Conservation (phyloP, 2,329 filamentous ascomycete genomes). For the Cercospora janseana region DNA sequence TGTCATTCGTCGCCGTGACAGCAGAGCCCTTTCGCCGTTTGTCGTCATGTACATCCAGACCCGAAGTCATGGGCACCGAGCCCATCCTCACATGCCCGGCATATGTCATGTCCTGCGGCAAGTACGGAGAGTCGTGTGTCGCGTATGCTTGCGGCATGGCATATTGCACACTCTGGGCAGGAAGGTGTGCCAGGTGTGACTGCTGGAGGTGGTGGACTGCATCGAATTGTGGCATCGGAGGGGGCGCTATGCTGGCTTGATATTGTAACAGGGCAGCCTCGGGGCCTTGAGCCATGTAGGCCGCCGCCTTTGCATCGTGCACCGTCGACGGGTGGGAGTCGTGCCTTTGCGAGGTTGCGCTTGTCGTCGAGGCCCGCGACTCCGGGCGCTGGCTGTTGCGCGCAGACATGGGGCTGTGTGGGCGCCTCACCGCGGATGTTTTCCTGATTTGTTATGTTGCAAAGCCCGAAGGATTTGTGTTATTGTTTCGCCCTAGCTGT, state of each 20-base stretch:
- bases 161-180: constrained; percentile 27
- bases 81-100: constrained; percentile 30
- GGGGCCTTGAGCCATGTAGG: constrained; percentile 29
- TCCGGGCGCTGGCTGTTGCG: constrained; percentile 34
- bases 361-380: constrained; percentile 38
- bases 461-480: constrained; percentile 12
- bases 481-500: constrained; percentile 18
- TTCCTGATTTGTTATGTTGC: constrained; percentile 12
- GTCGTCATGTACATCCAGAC: constrained; percentile 41
- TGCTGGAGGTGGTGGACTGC: constrained; percentile 16
- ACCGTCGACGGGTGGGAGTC: constrained; percentile 21
- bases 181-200: constrained; percentile 22
- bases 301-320: constrained; percentile 29
- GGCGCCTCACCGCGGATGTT: constrained; percentile 16
- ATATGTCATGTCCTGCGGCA: constrained; percentile 31
- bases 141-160: constrained; percentile 27
- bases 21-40: constrained; percentile 57
- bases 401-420: constrained; percentile 30
- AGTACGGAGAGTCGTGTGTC: constrained; percentile 30
- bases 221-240: constrained; percentile 27
- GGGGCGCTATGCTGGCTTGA: constrained; percentile 30
- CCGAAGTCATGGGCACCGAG: constrained; percentile 29
- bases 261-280: constrained; percentile 37
- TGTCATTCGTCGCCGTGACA: constrained; percentile 74
- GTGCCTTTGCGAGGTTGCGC: constrained; percentile 35